These are phyloP conservation scores for Dothistroma pini DNA, from an alignment of 2,329 filamentous ascomycete species.

Conservation along the genomic window DNA sequence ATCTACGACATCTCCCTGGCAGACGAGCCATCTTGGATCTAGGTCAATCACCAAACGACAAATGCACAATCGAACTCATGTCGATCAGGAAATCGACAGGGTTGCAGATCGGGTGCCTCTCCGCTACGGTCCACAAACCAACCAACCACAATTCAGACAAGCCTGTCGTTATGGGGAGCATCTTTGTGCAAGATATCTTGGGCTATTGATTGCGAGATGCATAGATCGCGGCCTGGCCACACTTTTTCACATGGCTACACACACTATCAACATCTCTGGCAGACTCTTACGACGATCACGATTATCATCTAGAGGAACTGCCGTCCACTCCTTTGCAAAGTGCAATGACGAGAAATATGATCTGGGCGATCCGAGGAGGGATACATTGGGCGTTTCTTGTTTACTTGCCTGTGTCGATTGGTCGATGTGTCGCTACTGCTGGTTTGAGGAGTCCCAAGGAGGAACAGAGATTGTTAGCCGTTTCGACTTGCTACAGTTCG, in stretches of 20 bases:
- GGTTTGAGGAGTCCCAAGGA: neutral
- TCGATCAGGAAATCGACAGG: conserved; percentile 25
- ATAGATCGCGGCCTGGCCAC: conserved; percentile 4
- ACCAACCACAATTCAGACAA: conserved; percentile 1
- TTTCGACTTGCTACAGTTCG: neutral
- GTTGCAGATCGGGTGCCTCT: conserved; percentile 28
- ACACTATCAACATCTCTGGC: conserved; percentile 21
- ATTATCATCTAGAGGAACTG: conserved; percentile 22
- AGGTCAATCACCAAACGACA: conserved; percentile 7
- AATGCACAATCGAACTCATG: conserved; percentile 28
- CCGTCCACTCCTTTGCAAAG: conserved; percentile 29
- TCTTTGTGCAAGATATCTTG: conserved; percentile 10
- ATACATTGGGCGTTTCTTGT: conserved; percentile 1
- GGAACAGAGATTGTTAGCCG: neutral
- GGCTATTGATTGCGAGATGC: conserved; percentile 5
- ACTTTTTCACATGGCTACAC: neutral
- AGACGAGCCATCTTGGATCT: conserved; percentile 30
- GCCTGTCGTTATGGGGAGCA: conserved; percentile 6
- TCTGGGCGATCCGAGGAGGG: neutral
- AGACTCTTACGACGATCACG: conserved; percentile 23
- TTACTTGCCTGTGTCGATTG: conserved; percentile 6
- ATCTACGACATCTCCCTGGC: conserved; percentile 45
- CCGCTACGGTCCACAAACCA: conserved; percentile 1
- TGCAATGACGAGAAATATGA: neutral
- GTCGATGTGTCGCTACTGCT: neutral